These are phyloP conservation scores for Beauveria caledonica DNA, from an alignment of 2,329 filamentous ascomycete genomes.

Conservation along the genomic window DNA sequence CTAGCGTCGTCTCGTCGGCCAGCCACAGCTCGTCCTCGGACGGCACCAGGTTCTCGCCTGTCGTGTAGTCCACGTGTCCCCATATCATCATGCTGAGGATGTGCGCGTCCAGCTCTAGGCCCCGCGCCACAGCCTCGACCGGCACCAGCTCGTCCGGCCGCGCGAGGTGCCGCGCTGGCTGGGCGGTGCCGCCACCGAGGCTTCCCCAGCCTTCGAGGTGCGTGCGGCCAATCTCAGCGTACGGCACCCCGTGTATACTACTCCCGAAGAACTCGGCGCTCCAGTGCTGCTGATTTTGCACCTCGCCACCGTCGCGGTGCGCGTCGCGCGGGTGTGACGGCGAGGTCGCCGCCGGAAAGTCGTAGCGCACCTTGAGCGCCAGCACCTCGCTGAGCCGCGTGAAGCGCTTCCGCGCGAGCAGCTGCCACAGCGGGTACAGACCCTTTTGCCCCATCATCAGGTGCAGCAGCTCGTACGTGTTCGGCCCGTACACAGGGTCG, in stretches of 20 bases:
- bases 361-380: conserved; percentile 50
- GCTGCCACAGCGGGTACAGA: conserved; percentile 48
- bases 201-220: conserved; percentile 50
- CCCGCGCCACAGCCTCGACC: conserved; percentile 44
- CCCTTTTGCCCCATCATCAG: conserved; percentile 52
- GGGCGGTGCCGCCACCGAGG: conserved; percentile 18
- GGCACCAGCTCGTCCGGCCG: conserved; percentile 52
- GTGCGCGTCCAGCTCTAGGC: conserved; percentile 44
- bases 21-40: conserved; percentile 43
- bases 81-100: conserved; percentile 52
- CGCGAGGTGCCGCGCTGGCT: conserved; percentile 32
- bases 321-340: not conserved
- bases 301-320: not conserved
- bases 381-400: conserved; percentile 42
- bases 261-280: conserved; percentile 14
- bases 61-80: conserved; percentile 50
- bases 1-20: conserved; percentile 31
- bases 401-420: conserved; percentile 50
- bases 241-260: conserved; percentile 43
- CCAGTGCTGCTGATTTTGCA: conserved; percentile 14
- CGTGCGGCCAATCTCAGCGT: conserved; percentile 41
- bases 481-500: conserved; percentile 50
- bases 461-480: conserved; percentile 41
- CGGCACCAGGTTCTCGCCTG: conserved; percentile 42
- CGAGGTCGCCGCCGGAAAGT: conserved; percentile 30